These are phyloP conservation scores for Glycine soja DNA, from an alignment of 306 rosid species.

Conservation along the genomic window DNA sequence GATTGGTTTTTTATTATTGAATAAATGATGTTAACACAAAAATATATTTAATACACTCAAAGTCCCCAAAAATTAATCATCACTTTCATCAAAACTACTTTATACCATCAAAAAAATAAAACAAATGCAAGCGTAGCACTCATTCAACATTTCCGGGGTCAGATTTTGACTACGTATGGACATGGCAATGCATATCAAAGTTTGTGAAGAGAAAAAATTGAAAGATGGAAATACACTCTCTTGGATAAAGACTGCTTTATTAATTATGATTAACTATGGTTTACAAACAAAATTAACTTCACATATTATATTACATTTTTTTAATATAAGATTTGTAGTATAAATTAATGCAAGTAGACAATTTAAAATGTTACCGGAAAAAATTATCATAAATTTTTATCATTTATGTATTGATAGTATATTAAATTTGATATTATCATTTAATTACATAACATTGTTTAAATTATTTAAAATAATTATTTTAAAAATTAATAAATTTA, in stretches of 20 bases:
- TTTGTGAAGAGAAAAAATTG: background rate
- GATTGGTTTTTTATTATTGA: too few relatives aligned
- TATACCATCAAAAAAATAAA: too few relatives aligned
- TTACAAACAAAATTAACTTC: background rate
- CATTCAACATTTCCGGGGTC: conserved; percentile 31
- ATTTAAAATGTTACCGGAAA: background rate
- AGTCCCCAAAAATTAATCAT: too few relatives aligned
- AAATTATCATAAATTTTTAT: too few relatives aligned
- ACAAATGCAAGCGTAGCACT: background rate
- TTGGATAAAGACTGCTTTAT: background rate
- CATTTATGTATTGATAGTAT: too few relatives aligned
- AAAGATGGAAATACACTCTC: background rate
- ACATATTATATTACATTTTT: background rate
- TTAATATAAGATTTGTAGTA: background rate
- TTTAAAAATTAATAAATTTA: too few relatives aligned
- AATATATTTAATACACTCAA: too few relatives aligned
- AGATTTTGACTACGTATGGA: conserved; percentile 26
- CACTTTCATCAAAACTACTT: too few relatives aligned
- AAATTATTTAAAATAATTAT: too few relatives aligned
- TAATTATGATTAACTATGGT: background rate
- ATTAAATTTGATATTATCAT: too few relatives aligned
- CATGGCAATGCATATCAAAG: conserved; percentile 9
- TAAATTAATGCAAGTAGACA: background rate
- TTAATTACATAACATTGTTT: too few relatives aligned
- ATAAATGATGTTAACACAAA: too few relatives aligned